Base-by-base conservation (phyloP, 1,139 yeast species). In the Diutina catenulata region DNA sequence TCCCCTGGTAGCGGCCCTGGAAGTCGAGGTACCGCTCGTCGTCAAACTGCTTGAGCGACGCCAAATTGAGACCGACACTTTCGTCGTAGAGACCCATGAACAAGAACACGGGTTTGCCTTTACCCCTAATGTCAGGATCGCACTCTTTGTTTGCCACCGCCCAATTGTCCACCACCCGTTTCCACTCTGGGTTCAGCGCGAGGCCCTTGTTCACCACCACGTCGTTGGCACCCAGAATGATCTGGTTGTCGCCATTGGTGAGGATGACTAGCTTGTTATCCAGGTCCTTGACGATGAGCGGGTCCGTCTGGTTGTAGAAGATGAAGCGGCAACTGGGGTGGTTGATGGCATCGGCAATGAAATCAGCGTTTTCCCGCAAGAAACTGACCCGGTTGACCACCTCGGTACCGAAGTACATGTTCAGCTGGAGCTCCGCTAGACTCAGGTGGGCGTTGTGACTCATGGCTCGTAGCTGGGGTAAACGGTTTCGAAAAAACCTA, bases 351-450 rank as follows among this genome's bases (percentile, higher is more conserved):
- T 57, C 51, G 36, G 61, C 48, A 19, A 87, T 67, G 50, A 84
- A 87, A 24, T 63, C 70, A 19, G 59, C 41, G 51, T 86, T 81
- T 24, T 75, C 78, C 40, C 96, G 64, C 36, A 87, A 62, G 51
- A 86, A 88, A 10, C 93, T 77, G 8, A 87, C 78, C 44, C 96
- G 62, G 57, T 88, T 87, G 39, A 88, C 61, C 5, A 73, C 75
- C 43, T 74, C 78, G 16, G 68, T 68, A 11, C 82, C 59, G 43
- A 58, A 67, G 48, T 62, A 65, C 18, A 26, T 35, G 35, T 31
- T 31, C 8, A 11, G 11, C 18, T 21, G 35, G 16, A 31, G 13
- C 35, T 31, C 35, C 11, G 19, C 19, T 18, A 31, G 14, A 11
- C 19, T 31, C 35, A 31, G 35, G 18, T 31, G 35, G 35, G 15